Base-by-base conservation (phyloP, 768 basidiomycete species). In the Auriscalpium microsporum region DNA sequence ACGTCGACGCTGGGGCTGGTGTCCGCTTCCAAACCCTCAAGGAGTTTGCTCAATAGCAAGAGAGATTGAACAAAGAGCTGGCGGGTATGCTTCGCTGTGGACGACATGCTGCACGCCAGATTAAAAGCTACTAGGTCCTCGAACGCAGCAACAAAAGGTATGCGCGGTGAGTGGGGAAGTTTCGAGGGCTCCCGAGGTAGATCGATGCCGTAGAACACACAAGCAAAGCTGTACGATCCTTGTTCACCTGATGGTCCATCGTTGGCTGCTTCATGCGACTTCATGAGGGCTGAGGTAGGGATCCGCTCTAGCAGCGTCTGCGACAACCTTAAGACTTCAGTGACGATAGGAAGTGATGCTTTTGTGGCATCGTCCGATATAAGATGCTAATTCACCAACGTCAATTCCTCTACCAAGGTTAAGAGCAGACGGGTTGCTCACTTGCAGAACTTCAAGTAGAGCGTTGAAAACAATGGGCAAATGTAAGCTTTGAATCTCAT, bases 401-500 rank as follows among this genome's bases (percentile, higher is more conserved):
- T 33, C 52, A 45, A 21, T 13, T 38, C 16, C 21, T 36, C 8
- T 9, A 16, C 1, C 8, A 44, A n/a, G 6, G 42, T 44, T 21
- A 17, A 42, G 8, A 42, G 13, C n/a, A 19, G 48, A 42, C 9
- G 21, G 0, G 47, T 44, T n/a, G 50, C 77, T 68, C 67, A 93
- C 91, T 58, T 80, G 71, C 36, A 91, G 59, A 6, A 78, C 63
- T 57, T 90, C 86, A 42, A 86, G 65, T 45, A 90, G 72, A 7
- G 81, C 83, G 2, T 82, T 74, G 56, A 94, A 86, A 13, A 92
- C 73, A 45, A 93, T 69, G 0, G 95, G 94, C 10, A 94, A 71
- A 68, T 95, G 91, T 33, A 93, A 74, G 3, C 74, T 79, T 63
- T 81, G 83, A 23, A 90, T 80, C 65, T 96, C 95, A 58, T 97